Evolutionary conservation across 352 stramenopile species (phyloP), one percentile per base, ranked within the genome.

Genomic region (Globisporangium iwayamae): DNA sequence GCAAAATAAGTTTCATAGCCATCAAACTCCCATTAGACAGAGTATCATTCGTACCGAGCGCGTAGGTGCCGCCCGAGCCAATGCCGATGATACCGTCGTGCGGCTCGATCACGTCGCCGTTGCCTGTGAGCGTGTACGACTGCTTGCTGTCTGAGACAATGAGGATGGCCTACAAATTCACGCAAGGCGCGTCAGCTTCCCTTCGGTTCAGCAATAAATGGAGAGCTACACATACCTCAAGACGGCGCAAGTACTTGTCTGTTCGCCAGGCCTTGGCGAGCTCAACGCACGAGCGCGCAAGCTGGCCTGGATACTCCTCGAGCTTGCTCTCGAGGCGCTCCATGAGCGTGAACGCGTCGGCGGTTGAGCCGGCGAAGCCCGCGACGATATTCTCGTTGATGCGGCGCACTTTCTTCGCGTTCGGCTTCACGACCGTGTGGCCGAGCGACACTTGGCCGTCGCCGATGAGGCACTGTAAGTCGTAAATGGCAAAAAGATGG

Each of bases 191-290:
- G 11, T 43, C 32, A 50, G 41, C 28, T 16, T 36, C 32, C 32
- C 32, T 36, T 36, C 3, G 39, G 50, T 28, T 16, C 50, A 30
- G 16, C 50, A 56, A 32, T 60, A 14, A 13, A 46, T 46, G 39
- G 13, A 41, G 4, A 20, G 32, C 5, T 8, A 45, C 18, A 28
- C 67, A 39, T 58, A 83, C 94, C 76, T 99, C 97, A 25, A 99
- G 82, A 60, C 89, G 82, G 66, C 97, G 85, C 60, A 99, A 76
- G 74, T 99, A 99, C 79, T 99, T 99, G 78, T 99, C 96, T 63
- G 97, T 99, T 68, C 97, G 85, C 97, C 97, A 99, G 41, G 88
- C 96, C 78, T 99, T 99, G 51, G 97, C 97, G n/a, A 99, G 79
- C 72, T 99, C 97, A 22, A 99, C 97, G 76, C 96, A 99, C 16